A percentile compares a stretch with the other conserved stretches of the same genome.
Evolutionary conservation across 495 filamentous ascomycete genomes (phyloP).

Genomic region (Astrocystis sublimbata): DNA sequence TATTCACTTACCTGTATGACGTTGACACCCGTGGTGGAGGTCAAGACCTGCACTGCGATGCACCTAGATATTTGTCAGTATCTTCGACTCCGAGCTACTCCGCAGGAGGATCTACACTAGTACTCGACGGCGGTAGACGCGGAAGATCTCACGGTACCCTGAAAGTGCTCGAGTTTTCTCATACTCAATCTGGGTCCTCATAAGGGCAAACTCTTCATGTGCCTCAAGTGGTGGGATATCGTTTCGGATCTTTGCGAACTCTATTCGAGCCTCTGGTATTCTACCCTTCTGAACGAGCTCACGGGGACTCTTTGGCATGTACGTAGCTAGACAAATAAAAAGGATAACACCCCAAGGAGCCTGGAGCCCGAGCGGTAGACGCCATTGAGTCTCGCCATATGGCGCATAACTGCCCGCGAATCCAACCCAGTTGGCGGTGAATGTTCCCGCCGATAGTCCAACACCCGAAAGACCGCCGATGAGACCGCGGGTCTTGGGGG

Average conservation of each 20-base stretch:
- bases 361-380: conserved; percentile 58
- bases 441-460: conserved; percentile 59
- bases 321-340: conserved; percentile 56
- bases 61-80: conserved; percentile 24
- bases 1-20: conserved; percentile 2
- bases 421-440: conserved; percentile 61
- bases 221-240: conserved; percentile 51
- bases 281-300: conserved; percentile 57
- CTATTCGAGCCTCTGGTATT: conserved; percentile 48
- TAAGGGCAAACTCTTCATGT: conserved; percentile 56
- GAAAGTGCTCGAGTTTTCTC: conserved; percentile 59
- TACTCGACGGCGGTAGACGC: conserved; percentile 52
- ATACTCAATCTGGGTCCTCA: conserved; percentile 61
- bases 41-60: conserved; percentile 61
- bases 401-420: conserved; percentile 58
- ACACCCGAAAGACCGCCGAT: conserved; percentile 62
- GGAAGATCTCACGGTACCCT: conserved; percentile 55
- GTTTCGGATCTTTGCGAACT: conserved; percentile 52
- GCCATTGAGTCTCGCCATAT: conserved; percentile 57
- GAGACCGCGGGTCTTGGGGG: conserved; percentile 53
- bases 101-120: conserved; percentile 34
- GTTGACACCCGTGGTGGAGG: conserved; percentile 58
- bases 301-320: conserved; percentile 61
- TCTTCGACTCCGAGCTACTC: background rate
- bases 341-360: conserved; percentile 62